Base-by-base conservation (phyloP, 202 grass and related monocot species). In the Schoenoplectus triqueter region DNA sequence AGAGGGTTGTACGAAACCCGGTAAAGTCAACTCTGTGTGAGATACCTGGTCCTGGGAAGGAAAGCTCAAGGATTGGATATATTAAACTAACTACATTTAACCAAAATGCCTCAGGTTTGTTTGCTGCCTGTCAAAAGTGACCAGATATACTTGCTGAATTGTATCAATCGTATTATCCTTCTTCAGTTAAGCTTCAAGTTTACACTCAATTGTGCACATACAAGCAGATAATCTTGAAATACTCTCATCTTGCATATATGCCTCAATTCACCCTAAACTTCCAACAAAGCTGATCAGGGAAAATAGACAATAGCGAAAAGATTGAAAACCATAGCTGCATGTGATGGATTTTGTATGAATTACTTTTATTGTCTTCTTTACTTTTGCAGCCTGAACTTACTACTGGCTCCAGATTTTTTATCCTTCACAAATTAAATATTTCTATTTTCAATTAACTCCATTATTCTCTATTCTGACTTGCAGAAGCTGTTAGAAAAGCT, bases 61-160 rank as follows among this genome's bases (percentile, higher is more conserved):
- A 95, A 59, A 94, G 84, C 60, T 91, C 90, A 77, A 98, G 85
- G 86, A 84, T 98, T 3, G 93, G 96, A 73, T 98, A 98, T 85
- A 98, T 98, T 69, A 98, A 98, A 91, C 84, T 98, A 82, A 98
- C 96, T 88, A 92, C 96, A 40, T 98, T 98, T 88, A 98, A 98
- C 86, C 93, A 98, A 85, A 98, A 98, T 87, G 91, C 96, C 6
- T 87, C 96, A 90, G 96, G 96, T 98, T 87, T 82, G 56, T 41
- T 42, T 62, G 42, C 83, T 78, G 6, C 31, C 42, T 61, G 39
- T 17, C 6, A 9, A 17, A 78, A 78, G 40, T 78, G 14, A 7
- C 4, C 31, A 31, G 31, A 31, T 31, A 31, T 31, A 31, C 31
- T 31, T 31, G 31, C 31, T 10, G 10, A 60, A 17, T 45, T 78